Evolutionary conservation across 495 filamentous ascomycete genomes (phyloP).

Genomic region (Xylaria venustula): DNA sequence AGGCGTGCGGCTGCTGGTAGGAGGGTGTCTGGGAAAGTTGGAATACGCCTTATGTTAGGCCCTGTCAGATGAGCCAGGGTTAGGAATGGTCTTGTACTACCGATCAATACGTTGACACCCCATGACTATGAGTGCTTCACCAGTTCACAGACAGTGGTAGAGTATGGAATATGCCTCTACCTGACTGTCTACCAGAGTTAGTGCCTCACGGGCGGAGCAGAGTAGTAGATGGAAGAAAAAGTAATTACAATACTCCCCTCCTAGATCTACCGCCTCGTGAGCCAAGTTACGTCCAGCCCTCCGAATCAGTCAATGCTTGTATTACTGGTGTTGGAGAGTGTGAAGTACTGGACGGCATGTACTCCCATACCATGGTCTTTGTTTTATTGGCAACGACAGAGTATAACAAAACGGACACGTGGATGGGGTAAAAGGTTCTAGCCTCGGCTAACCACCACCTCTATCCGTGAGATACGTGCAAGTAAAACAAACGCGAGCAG

Average conservation of each 20-base stretch:
- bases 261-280: background rate
- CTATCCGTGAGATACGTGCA: background rate
- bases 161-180: conserved; percentile 16
- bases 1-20: background rate
- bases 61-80: background rate
- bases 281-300: background rate
- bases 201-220: background rate
- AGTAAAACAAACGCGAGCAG: background rate
- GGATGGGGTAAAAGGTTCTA: background rate
- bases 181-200: background rate
- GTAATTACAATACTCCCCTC: background rate
- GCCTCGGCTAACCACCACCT: background rate
- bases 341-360: background rate
- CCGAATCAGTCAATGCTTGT: background rate
- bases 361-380: background rate
- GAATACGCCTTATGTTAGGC: conserved; percentile 1
- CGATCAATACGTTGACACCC: conserved; percentile 11
- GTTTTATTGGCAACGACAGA: background rate
- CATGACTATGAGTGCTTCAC: background rate
- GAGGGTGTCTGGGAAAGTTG: conserved; percentile 4
- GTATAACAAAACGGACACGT: conserved; percentile 11
- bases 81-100: background rate
- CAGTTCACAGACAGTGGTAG: background rate
- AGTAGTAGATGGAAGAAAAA: conserved; percentile 12
- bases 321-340: background rate